Base-by-base conservation (phyloP, 78 protist genomes). In the Chrysochromulina tobinii region DNA sequence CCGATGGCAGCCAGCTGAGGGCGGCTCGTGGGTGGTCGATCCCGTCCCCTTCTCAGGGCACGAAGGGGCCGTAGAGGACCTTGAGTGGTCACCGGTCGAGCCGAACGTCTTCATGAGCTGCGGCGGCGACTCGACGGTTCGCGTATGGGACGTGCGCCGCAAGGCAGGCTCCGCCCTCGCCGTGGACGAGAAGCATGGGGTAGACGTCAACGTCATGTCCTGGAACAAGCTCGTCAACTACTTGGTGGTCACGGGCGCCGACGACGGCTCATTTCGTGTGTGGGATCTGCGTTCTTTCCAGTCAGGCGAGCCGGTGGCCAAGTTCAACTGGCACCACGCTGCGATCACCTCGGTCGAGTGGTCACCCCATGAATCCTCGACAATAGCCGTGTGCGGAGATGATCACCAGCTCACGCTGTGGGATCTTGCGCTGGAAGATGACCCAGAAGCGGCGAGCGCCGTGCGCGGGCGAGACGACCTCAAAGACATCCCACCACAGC, bases 371-470 rank as follows among this genome's bases (percentile, higher is more conserved):
- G 72, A 12, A 66, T 12, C 64, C 64, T 94, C 98, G 1, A 95
- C 96, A 51, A 72, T 98, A 0, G 98, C 97, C 17, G 98, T 96
- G 15, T 18, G 95, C 25, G 92, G 96, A n/a, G 97, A 94, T 3
- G 98, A 96, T 75, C 53, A 96, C 87, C 96, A 94, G 92, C 58
- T 95, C 18, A 93, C 98, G 11, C 84, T 98, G 68, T 98, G 99
- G 99, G 99, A 98, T 68, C 77, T 97, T 79, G 73, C 97, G 20
- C 89, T 97, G 9, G 99, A 98, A 93, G 81, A 86, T 53, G 99
- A 98, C 83, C 94, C 64, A 73, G 96, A 93, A 25, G 95, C 93
- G 75, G 90, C 93, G 67, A 38, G 1, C 23, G 88, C 72, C 6
- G 91, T 38, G 25, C 57, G 17, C 5, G 87, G 61, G 15, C 87